Conservation (phyloP, 1,284 basidiomycete species). For the Golubevia pallescens region DNA sequence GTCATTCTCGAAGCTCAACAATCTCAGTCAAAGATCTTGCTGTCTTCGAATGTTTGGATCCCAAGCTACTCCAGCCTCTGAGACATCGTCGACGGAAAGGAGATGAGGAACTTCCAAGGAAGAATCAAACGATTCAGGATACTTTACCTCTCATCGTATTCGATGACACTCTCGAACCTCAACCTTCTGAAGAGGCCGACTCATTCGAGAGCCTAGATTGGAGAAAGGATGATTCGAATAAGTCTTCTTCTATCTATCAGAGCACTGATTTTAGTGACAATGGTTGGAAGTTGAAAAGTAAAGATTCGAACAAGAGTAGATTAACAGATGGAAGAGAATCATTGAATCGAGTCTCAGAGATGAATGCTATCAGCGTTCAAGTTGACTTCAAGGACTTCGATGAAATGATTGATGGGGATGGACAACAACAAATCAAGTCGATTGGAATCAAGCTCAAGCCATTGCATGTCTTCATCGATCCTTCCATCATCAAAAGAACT, state of each 20-base stretch:
- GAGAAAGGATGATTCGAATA: background rate
- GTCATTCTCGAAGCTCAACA: no score
- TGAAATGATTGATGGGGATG: background rate
- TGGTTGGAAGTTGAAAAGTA: background rate
- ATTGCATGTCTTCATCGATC: conserved; percentile 34
- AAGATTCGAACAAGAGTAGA: background rate
- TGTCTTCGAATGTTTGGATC: no score
- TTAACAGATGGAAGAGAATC: background rate
- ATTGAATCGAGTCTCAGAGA: background rate
- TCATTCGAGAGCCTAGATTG: background rate
- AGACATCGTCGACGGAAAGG: no score
- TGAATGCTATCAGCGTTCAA: background rate
- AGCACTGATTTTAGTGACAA: background rate
- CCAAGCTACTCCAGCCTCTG: no score
- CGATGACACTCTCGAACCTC: no score
- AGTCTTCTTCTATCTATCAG: background rate
- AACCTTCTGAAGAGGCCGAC: no score
- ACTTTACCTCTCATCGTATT: no score
- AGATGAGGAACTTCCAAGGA: no score
- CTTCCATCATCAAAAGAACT: conserved; percentile 27
- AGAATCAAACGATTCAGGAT: no score
- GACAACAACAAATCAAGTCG: no score
- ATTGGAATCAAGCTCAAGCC: conserved; percentile 16
- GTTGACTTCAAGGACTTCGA: background rate
- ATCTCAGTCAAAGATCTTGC: no score